phyloP scores from a whole-genome alignment of 768 basidiomycete genomes.

The Hemileccinum impolitum region DNA sequence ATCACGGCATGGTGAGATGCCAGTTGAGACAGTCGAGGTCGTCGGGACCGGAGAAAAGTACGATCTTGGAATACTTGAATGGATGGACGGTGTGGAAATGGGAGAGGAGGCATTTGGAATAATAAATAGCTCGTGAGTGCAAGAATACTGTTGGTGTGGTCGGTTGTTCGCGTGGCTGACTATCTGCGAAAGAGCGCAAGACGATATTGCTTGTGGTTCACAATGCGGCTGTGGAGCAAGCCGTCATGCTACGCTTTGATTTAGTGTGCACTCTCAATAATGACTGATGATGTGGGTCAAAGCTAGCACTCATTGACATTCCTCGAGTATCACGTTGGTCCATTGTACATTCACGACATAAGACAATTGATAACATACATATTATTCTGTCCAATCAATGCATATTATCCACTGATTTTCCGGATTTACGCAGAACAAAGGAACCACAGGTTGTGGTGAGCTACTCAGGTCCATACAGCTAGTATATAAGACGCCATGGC shows the following conservation, averaged over 20 bases:
- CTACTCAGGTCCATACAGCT: conserved; percentile 5
- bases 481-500: conserved; percentile 12
- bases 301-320: too few relatives aligned
- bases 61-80: conserved; percentile 41
- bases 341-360: neutral
- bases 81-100: conserved; percentile 22
- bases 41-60: conserved; percentile 49
- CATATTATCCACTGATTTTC: conserved; percentile 6
- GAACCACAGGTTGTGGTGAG: conserved; percentile 14
- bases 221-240: too few relatives aligned
- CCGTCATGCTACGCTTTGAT: too few relatives aligned
- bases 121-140: conserved; percentile 58
- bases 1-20: conserved; percentile 42
- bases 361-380: too few relatives aligned
- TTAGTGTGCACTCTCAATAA: too few relatives aligned
- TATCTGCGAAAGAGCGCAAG: conserved; percentile 41
- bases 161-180: neutral
- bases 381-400: conserved; percentile 17
- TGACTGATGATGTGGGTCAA: too few relatives aligned
- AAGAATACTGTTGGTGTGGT: too few relatives aligned
- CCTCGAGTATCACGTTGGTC: neutral
- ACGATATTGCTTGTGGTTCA: conserved; percentile 62
- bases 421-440: conserved; percentile 16
- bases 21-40: conserved; percentile 54
- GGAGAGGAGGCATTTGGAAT: conserved; percentile 61